Evolutionary conservation across 2,329 filamentous ascomycete species (phyloP).

Genomic region (Xylariaceae sp.): DNA sequence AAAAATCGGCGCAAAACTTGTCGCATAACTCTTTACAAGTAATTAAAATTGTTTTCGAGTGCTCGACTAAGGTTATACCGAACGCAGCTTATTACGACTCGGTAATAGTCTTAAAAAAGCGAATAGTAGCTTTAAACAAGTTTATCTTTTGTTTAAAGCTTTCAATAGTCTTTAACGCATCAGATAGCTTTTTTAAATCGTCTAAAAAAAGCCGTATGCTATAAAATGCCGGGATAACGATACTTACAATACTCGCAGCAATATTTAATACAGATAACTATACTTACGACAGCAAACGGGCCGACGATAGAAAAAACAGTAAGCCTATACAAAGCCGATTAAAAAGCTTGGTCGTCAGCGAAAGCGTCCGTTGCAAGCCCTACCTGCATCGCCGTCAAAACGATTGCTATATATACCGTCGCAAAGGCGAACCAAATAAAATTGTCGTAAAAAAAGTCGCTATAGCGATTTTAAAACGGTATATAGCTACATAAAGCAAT

Average conservation of each 20-base stretch:
- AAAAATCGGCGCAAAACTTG: conserved; percentile 2
- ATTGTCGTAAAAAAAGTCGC: conserved; percentile 41
- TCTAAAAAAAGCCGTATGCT: background rate
- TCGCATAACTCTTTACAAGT: conserved; percentile 2
- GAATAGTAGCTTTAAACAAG: background rate
- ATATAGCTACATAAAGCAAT: background rate
- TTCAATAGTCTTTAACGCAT: conserved; percentile 1
- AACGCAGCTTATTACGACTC: background rate
- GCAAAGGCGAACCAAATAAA: conserved; percentile 39
- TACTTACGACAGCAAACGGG: conserved; percentile 32
- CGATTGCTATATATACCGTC: conserved; percentile 42
- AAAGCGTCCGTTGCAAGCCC: conserved; percentile 39
- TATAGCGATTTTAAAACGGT: conserved; percentile 27
- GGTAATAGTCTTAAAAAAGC: background rate
- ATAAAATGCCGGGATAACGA: background rate
- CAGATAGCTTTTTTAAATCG: background rate
- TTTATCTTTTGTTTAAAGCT: background rate
- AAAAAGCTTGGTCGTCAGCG: conserved; percentile 37
- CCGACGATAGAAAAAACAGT: conserved; percentile 46
- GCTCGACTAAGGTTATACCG: background rate
- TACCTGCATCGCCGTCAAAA: conserved; percentile 51
- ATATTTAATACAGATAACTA: conserved; percentile 21
- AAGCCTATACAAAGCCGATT: conserved; percentile 45
- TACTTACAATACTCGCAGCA: background rate
- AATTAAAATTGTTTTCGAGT: background rate